Conservation (phyloP, 2,329 filamentous ascomycete species). For the Grosmannia serpens region DNA sequence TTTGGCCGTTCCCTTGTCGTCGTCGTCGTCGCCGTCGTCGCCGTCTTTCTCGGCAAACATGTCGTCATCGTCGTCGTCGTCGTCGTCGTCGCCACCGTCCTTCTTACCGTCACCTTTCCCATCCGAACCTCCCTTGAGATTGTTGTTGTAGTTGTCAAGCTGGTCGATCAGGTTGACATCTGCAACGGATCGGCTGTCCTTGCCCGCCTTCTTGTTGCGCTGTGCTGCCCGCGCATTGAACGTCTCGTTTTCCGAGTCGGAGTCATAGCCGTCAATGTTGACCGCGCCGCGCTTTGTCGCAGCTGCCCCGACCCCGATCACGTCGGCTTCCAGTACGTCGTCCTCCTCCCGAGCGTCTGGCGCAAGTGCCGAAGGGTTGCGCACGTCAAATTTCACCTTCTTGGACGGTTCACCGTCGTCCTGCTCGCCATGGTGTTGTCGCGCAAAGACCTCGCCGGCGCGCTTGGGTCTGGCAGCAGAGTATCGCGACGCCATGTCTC, state of each 20-base stretch:
- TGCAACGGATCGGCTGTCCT: conserved; percentile 12
- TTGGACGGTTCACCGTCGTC: conserved; percentile 40
- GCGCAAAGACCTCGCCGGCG: conserved; percentile 68
- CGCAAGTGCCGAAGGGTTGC: conserved; percentile 86
- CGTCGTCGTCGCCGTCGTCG: conserved; percentile 42
- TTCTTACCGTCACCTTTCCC: conserved; percentile 17
- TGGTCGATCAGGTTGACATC: conserved; percentile 39
- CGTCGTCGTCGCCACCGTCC: conserved; percentile 23
- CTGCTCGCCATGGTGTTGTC: conserved; percentile 52
- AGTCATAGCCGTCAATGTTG: conserved; percentile 94
- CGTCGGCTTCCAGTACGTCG: conserved; percentile 72
- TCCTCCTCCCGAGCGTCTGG: conserved; percentile 68
- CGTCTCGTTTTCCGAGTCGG: conserved; percentile 83
- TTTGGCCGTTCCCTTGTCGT: conserved; percentile 21
- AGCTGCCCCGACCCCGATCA: conserved; percentile 68
- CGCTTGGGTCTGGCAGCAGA: conserved; percentile 70
- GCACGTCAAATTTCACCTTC: conserved; percentile 84
- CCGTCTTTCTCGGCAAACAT: conserved; percentile 64
- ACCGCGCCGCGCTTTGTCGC: conserved; percentile 84
- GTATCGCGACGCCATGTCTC: conserved; percentile 42
- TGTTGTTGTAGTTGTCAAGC: conserved; percentile 41
- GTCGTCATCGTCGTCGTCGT: conserved; percentile 59
- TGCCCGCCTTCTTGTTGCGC: conserved; percentile 19
- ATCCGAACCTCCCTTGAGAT: conserved; percentile 22
- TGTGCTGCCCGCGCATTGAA: conserved; percentile 65